Base-by-base conservation (phyloP, 2,329 filamentous ascomycete genomes). In the Onygenales sp. region DNA sequence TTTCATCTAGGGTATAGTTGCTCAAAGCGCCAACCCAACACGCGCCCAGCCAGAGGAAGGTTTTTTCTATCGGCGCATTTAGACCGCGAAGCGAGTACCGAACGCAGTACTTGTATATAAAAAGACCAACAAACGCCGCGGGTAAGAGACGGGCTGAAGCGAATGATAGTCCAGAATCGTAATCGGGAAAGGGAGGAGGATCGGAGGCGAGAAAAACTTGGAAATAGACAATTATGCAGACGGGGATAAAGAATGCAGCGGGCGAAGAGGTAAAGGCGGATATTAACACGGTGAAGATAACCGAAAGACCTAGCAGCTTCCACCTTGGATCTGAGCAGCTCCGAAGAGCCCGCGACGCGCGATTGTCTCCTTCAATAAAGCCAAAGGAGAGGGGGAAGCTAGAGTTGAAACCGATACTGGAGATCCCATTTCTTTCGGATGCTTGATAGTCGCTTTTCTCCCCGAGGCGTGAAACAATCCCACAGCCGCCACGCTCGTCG, bases 1-100 rank as follows among this genome's bases (percentile, higher is more conserved):
- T 80, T 48, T 76, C 75, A 65, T 83, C 81, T 61, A 84, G 83
- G 0, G 81, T 84, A 63, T 83, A 80, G 58, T 80, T 83, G 66
- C 82, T 82, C 51, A 84, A 61, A 21, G 78, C 79, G 13, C 79
- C 81, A 3, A 83, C 71, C 80, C 81, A 84, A 56, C 77, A 79
- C 9, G 76, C 72, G 0, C 80, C 80, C 0, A 84, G 70, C 80
- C 80, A 84, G 21, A 84, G 71, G 21, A 83, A 59, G 0, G 79
- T 82, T 64, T 82, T 83, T 57, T 84, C 81, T 49, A 81, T 61
- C 57, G 82, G 80, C 4, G 81, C 80, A 3, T 74, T 73, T 1
- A 84, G 68, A 17, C 72, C 69, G 2, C 65, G 67, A 2, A 82
- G 68, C 1, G 74, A 75, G 27, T 74, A 71, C 4, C 70, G 67